Percentiles rank a stretch among this genome's conserved stretches.
phyloP scores from a whole-genome alignment of 192 early-diverging fungal genomes.

The Piromyces sp. region DNA sequence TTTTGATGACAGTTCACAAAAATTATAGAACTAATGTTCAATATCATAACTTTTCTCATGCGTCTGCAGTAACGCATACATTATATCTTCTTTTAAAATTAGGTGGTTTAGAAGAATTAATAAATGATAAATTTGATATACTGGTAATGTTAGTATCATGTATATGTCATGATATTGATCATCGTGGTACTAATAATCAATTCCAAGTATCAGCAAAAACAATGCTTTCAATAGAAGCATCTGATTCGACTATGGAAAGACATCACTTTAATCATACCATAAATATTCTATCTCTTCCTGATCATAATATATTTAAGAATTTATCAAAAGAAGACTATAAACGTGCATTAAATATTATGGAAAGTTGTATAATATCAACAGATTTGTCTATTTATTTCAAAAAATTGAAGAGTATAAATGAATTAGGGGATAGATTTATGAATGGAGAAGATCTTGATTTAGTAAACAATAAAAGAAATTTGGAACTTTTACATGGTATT shows the following conservation, averaged over 20 bases:
- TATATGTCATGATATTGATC: slow-evolving; percentile 28
- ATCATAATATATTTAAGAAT: slow-evolving; percentile 14
- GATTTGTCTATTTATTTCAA: slow-evolving; percentile 22
- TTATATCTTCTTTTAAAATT: slow-evolving; percentile 5
- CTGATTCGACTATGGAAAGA: slow-evolving; percentile 18
- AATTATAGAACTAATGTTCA: slow-evolving; percentile 19
- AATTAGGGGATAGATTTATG: slow-evolving; percentile 3
- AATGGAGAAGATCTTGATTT: slow-evolving; percentile 2
- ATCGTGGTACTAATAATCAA: slow-evolving; percentile 25
- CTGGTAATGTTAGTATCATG: slow-evolving; percentile 23
- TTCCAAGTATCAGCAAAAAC: slow-evolving; percentile 22
- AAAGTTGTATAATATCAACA: slow-evolving; percentile 20
- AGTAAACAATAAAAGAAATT: background rate
- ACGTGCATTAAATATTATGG: slow-evolving; percentile 10
- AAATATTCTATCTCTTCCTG: slow-evolving; percentile 11
- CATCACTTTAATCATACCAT: slow-evolving; percentile 26
- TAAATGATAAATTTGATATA: slow-evolving; percentile 11
- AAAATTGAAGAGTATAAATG: slow-evolving; percentile 9
- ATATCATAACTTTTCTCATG: slow-evolving; percentile 31
- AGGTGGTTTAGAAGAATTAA: slow-evolving; percentile 2
- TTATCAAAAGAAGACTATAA: slow-evolving; percentile 11
- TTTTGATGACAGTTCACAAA: slow-evolving; percentile 18
- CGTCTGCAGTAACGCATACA: slow-evolving; percentile 17
- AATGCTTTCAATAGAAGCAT: slow-evolving; percentile 16
- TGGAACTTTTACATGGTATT: slow-evolving; percentile 6